Percentiles rank a stretch among this genome's conserved stretches.
Evolutionary conservation across 2,329 filamentous ascomycete species (phyloP).

Genomic region (Helminthosporium solani): DNA sequence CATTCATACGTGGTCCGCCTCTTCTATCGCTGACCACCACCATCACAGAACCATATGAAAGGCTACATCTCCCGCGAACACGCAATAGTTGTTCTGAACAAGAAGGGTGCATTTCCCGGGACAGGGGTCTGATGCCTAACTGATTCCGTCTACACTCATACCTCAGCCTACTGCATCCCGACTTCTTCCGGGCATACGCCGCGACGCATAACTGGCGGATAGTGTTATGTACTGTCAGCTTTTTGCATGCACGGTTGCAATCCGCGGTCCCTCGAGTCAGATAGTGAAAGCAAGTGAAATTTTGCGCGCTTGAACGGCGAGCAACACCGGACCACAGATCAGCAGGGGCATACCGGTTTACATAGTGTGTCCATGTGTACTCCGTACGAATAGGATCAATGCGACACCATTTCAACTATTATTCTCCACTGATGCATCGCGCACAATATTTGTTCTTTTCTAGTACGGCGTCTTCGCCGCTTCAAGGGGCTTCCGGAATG

Average conservation of each 20-base stretch:
- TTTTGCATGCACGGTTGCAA: not conserved
- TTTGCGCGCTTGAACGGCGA: not conserved
- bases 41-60: conserved; percentile 81
- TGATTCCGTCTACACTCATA: conserved; percentile 3
- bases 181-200: conserved; percentile 10
- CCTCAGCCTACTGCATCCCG: conserved; percentile 13
- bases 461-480: not conserved
- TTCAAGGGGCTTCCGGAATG: not conserved
- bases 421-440: not conserved
- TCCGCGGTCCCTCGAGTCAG: not conserved
- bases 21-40: conserved; percentile 20
- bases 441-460: not conserved
- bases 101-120: conserved; percentile 88
- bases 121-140: conserved; percentile 63
- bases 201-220: conserved; percentile 9
- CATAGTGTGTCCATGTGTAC: no score
- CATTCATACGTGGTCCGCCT: conserved; percentile 8
- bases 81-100: conserved; percentile 88
- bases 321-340: not conserved
- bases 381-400: not conserved
- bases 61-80: conserved; percentile 94
- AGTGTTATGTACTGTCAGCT: conserved; percentile 1
- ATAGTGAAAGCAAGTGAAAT: not conserved
- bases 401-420: not conserved
- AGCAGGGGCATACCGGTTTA: not conserved